Evolutionary conservation across 108 stramenopile species (phyloP), one percentile per base, ranked within the genome.

Genomic region (Fistulifera solaris): DNA sequence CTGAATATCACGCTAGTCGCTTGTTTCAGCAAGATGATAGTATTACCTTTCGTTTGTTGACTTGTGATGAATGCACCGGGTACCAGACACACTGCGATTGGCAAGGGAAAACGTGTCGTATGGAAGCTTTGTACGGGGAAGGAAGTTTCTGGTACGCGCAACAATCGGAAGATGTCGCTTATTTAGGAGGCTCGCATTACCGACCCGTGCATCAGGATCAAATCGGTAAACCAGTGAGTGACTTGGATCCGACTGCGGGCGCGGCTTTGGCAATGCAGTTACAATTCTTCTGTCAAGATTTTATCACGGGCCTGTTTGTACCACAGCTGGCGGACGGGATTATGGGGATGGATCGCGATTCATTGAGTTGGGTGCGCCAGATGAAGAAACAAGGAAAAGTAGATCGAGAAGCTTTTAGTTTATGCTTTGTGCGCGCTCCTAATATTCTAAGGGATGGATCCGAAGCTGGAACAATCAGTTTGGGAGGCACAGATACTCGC

Each of bases 301-400:
- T 59, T 16, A 70, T 94, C 28, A 95, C 94, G 0, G 95, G 95
- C 2, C 70, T 98, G 27, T 98, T 98, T 72, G 72, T 78, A 44
- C 94, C 94, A 6, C 97, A 98, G 62, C 68, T 95, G n/a, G 97
- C 92, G 19, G 92, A 95, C 62, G 97, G 97, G 0, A 98, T 98
- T 61, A 94, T 96, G 93, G 89, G 89, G 5, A 84, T 90, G 83
- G 82, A 75, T 40, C 67, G 71, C 43, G 66, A 63, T 0, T 16
- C 56, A n/a, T 52, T 55, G 8, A 28, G 77, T 1, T 83, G 76
- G 65, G 81, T 77, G 80, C 63, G 64, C 16, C 89, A 90, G 67
- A 74, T 85, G 82, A 66, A 66, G 47, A 38, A 52, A 25, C 55
- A 48, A 0, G 70, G 61, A 11, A 66, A 61, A 24, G 67, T 72